Conservation (phyloP, 306 rosid species). For the Castanopsis chinensis region DNA sequence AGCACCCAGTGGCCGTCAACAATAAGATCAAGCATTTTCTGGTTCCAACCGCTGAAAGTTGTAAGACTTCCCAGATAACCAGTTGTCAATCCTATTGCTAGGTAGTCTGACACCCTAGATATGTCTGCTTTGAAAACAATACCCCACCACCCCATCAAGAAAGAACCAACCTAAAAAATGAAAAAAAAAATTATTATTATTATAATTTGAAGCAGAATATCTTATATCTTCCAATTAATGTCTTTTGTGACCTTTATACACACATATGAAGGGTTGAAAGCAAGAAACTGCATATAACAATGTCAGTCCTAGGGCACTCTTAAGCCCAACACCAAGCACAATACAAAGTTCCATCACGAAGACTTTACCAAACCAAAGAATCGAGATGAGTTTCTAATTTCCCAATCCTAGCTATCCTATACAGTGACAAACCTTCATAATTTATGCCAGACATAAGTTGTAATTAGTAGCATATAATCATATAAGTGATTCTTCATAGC, state of each 20-base stretch:
- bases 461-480: too few relatives aligned
- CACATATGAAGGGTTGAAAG: neutral
- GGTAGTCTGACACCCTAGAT: constrained; percentile 57
- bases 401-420: neutral
- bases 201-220: neutral
- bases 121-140: constrained; percentile 76
- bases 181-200: neutral
- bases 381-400: neutral
- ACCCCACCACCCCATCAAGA: constrained; percentile 97
- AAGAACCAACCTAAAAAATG: constrained; percentile 70
- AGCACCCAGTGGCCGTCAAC: constrained; percentile 64
- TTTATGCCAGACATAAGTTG: neutral
- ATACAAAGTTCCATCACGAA: neutral
- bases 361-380: neutral
- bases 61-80: constrained; percentile 96
- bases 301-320: neutral
- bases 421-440: neutral
- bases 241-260: neutral
- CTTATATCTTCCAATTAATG: neutral
- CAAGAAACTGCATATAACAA: neutral
- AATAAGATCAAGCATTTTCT: constrained; percentile 84
- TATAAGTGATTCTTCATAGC: neutral
- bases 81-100: constrained; percentile 70
- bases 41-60: constrained; percentile 94
- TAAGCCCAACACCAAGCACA: neutral